Conservation (phyloP, 345 rosid genomes). For the Trapa incisa region DNA sequence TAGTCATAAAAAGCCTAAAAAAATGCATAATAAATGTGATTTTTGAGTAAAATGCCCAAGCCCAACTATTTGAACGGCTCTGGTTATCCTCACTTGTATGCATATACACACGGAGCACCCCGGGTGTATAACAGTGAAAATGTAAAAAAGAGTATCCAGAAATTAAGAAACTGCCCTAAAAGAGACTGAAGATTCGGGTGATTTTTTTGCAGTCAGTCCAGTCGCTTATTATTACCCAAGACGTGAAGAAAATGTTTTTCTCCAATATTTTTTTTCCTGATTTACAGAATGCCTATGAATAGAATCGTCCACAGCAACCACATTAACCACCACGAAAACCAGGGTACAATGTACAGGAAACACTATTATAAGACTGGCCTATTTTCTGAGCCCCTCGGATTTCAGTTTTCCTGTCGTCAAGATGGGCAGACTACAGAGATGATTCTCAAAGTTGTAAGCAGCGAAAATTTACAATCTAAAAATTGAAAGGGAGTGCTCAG, state of each 20-base stretch:
- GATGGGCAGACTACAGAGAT: slow-evolving; percentile 1
- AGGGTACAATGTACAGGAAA: neutral
- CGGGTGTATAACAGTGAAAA: too few relatives aligned
- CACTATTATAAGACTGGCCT: slow-evolving; percentile 1
- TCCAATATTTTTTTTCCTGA: neutral
- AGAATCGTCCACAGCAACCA: neutral
- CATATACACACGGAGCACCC: too few relatives aligned
- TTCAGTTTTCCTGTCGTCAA: neutral
- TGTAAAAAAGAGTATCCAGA: too few relatives aligned
- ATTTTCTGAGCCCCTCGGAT: slow-evolving; percentile 3
- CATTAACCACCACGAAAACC: neutral
- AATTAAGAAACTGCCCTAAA: too few relatives aligned
- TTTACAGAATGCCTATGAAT: neutral
- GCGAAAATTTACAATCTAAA: slow-evolving; percentile 1
- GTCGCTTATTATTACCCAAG: too few relatives aligned
- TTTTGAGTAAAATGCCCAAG: too few relatives aligned
- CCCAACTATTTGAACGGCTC: too few relatives aligned
- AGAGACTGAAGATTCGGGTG: too few relatives aligned
- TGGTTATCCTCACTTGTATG: too few relatives aligned
- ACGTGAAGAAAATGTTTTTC: neutral
- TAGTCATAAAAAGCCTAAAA: too few relatives aligned
- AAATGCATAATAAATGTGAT: too few relatives aligned
- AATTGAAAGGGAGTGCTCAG: neutral
- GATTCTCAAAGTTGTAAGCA: slow-evolving; percentile 5
- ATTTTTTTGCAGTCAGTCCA: too few relatives aligned